Conservation (phyloP, 805 yeast species). For the Brettanomyces naardenensis region DNA sequence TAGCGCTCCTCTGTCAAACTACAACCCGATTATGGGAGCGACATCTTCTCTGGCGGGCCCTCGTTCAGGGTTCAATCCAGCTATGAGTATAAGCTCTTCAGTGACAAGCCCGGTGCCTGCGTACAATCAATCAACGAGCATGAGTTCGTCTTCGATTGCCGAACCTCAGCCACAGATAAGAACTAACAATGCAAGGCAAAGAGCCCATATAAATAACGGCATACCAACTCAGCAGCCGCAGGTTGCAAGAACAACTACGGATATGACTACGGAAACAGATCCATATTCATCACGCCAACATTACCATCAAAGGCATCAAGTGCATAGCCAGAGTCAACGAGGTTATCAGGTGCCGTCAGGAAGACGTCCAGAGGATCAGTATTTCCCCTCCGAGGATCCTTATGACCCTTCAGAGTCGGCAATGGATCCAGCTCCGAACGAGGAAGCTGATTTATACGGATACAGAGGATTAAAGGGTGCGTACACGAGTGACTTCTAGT, state of each 20-base stretch:
- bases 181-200: not conserved
- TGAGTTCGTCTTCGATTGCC: too few relatives aligned
- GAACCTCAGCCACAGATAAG: constrained; percentile 2
- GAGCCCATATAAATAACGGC: constrained; percentile 1
- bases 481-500: not conserved
- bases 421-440: not conserved
- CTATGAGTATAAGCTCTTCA: too few relatives aligned
- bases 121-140: too few relatives aligned
- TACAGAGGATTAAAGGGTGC: constrained; percentile 1
- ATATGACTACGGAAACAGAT: not conserved
- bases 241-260: not conserved
- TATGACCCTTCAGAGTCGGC: not conserved
- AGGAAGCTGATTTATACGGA: not conserved
- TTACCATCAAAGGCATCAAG: not conserved
- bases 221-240: constrained; percentile 1
- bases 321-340: too few relatives aligned
- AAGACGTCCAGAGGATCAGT: too few relatives aligned
- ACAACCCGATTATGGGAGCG: too few relatives aligned
- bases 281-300: not conserved
- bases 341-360: too few relatives aligned
- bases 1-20: too few relatives aligned
- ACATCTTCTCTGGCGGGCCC: too few relatives aligned
- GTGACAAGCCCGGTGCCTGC: too few relatives aligned
- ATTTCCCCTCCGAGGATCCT: too few relatives aligned
- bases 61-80: too few relatives aligned